Base-by-base conservation (phyloP, 2,329 filamentous ascomycete genomes). In the Aspergillus ochraceus region DNA sequence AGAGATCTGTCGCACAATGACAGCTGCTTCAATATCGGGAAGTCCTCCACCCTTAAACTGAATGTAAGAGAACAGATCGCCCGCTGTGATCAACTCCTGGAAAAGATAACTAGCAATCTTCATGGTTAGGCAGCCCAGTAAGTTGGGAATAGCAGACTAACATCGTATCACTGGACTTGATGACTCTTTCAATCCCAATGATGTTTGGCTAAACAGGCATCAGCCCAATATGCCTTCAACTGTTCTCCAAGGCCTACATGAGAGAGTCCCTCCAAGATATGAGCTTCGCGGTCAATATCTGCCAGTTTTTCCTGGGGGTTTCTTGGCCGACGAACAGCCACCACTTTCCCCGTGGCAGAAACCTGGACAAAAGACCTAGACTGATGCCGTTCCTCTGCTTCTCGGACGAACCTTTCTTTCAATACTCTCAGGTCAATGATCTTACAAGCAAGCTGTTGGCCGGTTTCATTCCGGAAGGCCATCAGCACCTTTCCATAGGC, bases 21-120 rank as follows among this genome's bases (percentile, higher is more conserved):
- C 77, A 8, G 83, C 83, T 24, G 82, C 77, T 64, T 86, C 80
- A 1, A 81, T 74, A 59, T 85, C 81, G 6, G 69, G 63, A 1
- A 88, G 71, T 6, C 63, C 74, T 3, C 74, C 77, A 12, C 79
- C 77, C 60, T 81, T 83, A 60, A 75, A 79, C 47, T 84, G 79
- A 17, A 87, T 73, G 61, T 83, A 87, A 0, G 86, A 88, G 63
- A 86, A 83, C 1, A 88, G 75, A 65, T 88, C 86, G 14, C 86
- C 86, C 6, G 80, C 85, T 2, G 84, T 82, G 52, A 86, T 70
- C 10, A 88, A 77, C 49, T 88, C 86, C 68, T 86, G 80, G 60
- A 88, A 84, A 56, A 88, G 83, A 68, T 86, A 88, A 19, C 83
- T 84, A 58, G 29, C 49, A 12, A n/a, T 42, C 17, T 20, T 11